Conservation (phyloP, 192 early-diverging fungal species). For the Physocladia obscura region DNA sequence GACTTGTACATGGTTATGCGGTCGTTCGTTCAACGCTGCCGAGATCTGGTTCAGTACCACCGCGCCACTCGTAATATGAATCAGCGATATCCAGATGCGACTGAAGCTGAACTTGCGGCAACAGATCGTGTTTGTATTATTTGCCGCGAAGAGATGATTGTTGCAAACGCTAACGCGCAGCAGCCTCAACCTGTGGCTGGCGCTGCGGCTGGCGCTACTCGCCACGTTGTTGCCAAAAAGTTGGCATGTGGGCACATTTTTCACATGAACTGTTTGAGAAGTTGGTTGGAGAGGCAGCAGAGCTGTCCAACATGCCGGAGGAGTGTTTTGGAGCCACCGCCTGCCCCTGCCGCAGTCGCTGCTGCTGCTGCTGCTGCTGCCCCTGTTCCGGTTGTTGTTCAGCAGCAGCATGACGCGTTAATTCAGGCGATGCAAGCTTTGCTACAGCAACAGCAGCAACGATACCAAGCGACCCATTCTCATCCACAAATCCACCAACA, state of each 20-base stretch:
- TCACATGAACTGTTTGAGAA: constrained; percentile 92
- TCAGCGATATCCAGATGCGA: constrained; percentile 89
- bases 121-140: constrained; percentile 86
- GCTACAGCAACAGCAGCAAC: constrained; percentile 27
- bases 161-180: background rate
- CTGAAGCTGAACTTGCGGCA: constrained; percentile 77
- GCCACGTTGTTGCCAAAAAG: constrained; percentile 76
- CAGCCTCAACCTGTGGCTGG: constrained; percentile 7
- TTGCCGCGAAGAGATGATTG: constrained; percentile 92
- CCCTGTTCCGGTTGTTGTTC: background rate
- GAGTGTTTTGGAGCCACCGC: constrained; percentile 31
- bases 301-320: constrained; percentile 88
- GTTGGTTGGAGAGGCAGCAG: constrained; percentile 97
- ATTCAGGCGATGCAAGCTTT: constrained; percentile 20
- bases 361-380: constrained; percentile 7
- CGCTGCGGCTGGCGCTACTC: background rate
- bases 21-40: constrained; percentile 86
- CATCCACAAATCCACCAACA: too few relatives aligned
- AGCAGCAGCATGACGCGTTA: background rate
- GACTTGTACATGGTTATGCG: constrained; percentile 93
- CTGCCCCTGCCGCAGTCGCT: constrained; percentile 3
- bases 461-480: too few relatives aligned
- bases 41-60: constrained; percentile 86
- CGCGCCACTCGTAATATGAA: constrained; percentile 97
- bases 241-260: constrained; percentile 97